Base-by-base conservation (phyloP, 208 protist genomes). In the Kentomonas sorsogonicus region DNA sequence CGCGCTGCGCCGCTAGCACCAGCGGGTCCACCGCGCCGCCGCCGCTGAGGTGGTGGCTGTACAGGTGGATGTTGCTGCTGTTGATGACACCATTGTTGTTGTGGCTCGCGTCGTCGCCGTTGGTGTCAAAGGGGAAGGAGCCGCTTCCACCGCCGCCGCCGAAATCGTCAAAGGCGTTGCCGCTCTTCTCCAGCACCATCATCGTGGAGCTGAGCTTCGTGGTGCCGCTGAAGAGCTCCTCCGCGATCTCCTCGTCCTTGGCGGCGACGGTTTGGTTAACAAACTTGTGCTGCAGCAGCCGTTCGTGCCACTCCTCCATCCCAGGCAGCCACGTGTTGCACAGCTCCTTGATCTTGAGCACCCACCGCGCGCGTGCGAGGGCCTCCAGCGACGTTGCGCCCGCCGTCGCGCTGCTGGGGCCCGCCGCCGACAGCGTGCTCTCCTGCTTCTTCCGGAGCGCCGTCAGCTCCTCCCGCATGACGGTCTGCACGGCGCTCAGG, bases 1-100 rank as follows among this genome's bases (percentile, higher is more conserved):
- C 97, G 7, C 95, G 79, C 53, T 96, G 81, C 47, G 98, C 77
- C 39, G 79, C 94, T 33, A 94, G 79, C 52, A 82, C 82, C 26
- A 98, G 55, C 38, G 97, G 96, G 47, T 91, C 58, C 3, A 30
- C 2, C 0, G 54, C 26, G 9, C 27, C 47, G n/a, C 39, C 25
- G 18, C 22, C 40, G 34, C 25, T 22, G 29, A 30, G 20, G 15
- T 22, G 41, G 26, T 22, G n/a, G 0, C 15, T 20, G 29, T 45
- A 33, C n/a, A 59, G 50, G 22, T 27, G 38, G 18, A 34, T 11
- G 39, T 54, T 25, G 11, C 43, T 38, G 18, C 20, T 33, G 18
- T 30, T 22, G n/a, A 25, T 45, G n/a, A 36, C 48, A n/a, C n/a
- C n/a, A n/a, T n/a, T n/a, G n/a, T n/a, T n/a, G n/a, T n/a, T n/a